Percentiles rank a stretch among this genome's conserved stretches.
Evolutionary conservation across 2,329 filamentous ascomycete genomes (phyloP).

Genomic region (Xenoacremonium recifei): DNA sequence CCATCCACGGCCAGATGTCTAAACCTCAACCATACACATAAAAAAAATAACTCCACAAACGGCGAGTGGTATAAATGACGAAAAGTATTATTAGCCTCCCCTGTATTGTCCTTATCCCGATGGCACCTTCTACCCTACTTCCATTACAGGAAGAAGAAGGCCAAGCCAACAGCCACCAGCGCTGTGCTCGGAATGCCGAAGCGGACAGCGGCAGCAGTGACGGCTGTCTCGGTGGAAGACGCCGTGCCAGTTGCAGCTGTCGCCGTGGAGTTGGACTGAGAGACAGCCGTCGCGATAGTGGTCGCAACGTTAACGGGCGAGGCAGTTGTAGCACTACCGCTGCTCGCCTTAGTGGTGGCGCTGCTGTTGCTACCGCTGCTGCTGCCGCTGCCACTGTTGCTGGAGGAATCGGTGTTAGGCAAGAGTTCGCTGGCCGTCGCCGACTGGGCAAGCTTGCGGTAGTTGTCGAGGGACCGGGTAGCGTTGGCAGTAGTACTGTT

Average conservation of each 20-base stretch:
- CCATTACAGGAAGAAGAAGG: constrained; percentile 40
- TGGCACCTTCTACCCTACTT: neutral
- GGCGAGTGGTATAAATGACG: constrained; percentile 11
- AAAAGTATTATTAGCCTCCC: constrained; percentile 20
- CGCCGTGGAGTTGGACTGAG: constrained; percentile 1
- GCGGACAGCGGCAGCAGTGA: constrained; percentile 24
- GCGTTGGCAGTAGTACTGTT: constrained; percentile 50
- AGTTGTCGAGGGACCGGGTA: constrained; percentile 49
- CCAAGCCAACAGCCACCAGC: constrained; percentile 42
- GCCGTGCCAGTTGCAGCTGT: constrained; percentile 16
- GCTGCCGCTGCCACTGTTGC: constrained; percentile 12
- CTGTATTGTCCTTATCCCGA: too few species aligned
- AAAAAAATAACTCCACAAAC: constrained; percentile 7
- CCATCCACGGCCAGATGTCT: too few species aligned
- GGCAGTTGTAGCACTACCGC: constrained; percentile 2
- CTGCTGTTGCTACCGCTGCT: constrained; percentile 10
- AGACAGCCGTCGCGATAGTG: constrained; percentile 13
- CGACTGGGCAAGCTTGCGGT: constrained; percentile 39
- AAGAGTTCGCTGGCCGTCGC: constrained; percentile 28
- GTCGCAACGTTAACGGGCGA: constrained; percentile 8
- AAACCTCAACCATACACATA: constrained; percentile 19
- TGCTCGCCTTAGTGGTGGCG: constrained; percentile 7
- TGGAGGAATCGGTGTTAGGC: constrained; percentile 20
- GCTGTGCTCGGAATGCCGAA: constrained; percentile 40
- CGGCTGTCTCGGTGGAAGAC: constrained; percentile 12